These are phyloP conservation scores for Microbotryum silenes-acaulis DNA, from an alignment of 1,284 basidiomycete species.

Conservation along the genomic window DNA sequence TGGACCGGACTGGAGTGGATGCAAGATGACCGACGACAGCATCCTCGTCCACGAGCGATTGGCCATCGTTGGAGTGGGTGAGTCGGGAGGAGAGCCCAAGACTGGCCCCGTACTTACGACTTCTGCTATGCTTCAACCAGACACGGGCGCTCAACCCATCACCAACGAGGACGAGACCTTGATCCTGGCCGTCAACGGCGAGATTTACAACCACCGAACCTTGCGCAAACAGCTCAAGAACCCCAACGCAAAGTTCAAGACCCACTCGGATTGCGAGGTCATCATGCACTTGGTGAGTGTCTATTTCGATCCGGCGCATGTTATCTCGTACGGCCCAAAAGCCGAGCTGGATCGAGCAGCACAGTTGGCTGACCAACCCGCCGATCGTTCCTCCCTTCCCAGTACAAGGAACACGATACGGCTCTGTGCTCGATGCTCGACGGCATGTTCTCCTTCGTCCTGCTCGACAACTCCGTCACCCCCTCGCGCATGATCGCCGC, in stretches of 20 bases:
- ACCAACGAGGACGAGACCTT: slow-evolving; percentile 76
- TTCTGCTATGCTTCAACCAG: slow-evolving; percentile 45
- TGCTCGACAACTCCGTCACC: slow-evolving; percentile 83
- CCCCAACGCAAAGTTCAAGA: slow-evolving; percentile 74
- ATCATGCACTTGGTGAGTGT: slow-evolving; percentile 76
- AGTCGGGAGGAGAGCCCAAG: slow-evolving; percentile 40
- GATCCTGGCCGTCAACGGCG: slow-evolving; percentile 91
- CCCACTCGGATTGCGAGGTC: slow-evolving; percentile 97
- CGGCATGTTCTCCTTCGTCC: slow-evolving; percentile 98
- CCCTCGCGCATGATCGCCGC: slow-evolving; percentile 90
- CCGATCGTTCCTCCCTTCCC: slow-evolving; percentile 10
- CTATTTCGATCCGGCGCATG: background rate
- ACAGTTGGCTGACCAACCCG: background rate
- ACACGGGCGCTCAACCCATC: slow-evolving; percentile 94
- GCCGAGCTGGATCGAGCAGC: too few relatives aligned
- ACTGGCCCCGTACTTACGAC: too few relatives aligned
- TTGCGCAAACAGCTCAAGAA: slow-evolving; percentile 63
- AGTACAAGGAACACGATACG: slow-evolving; percentile 77
- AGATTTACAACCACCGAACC: slow-evolving; percentile 95
- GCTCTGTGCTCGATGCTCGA: slow-evolving; percentile 70
- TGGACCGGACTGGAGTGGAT: slow-evolving; percentile 95
- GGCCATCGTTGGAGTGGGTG: slow-evolving; percentile 95
- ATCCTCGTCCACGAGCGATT: slow-evolving; percentile 54
- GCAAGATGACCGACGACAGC: slow-evolving; percentile 69
- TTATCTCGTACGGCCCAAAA: too few relatives aligned